Percentiles rank a stretch among this genome's conserved stretches.
Conservation (phyloP, 2,329 filamentous ascomycete genomes). For the Sclerotinia trifoliorum region DNA sequence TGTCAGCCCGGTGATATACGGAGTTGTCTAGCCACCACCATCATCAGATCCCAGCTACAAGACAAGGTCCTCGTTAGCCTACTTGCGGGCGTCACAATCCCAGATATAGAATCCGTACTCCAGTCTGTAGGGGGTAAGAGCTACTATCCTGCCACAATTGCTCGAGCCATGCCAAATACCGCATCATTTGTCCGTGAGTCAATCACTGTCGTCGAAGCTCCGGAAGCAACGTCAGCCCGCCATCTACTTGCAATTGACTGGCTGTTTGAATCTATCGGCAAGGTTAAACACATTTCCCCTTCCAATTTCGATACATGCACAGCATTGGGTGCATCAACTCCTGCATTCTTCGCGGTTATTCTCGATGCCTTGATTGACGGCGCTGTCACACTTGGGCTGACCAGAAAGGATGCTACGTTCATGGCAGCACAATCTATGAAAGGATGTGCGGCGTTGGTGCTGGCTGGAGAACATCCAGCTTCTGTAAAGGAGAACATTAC, state of each 20-base stretch:
- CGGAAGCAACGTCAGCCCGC: background rate
- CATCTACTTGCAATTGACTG: constrained; percentile 10
- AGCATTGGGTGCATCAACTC: constrained; percentile 38
- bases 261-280: constrained; percentile 16
- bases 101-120: constrained; percentile 13
- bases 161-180: constrained; percentile 17
- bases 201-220: constrained; percentile 11
- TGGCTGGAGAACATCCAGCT: constrained; percentile 52
- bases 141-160: constrained; percentile 9
- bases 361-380: constrained; percentile 23
- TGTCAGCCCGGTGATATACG: constrained; percentile 72
- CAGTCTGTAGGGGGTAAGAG: constrained; percentile 13
- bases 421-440: constrained; percentile 47
- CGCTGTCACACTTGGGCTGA: constrained; percentile 44
- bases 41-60: constrained; percentile 35
- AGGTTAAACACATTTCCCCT: constrained; percentile 9
- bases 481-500: constrained; percentile 49
- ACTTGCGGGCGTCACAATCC: constrained; percentile 17
- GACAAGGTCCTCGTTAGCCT: constrained; percentile 15
- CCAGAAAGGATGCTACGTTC: constrained; percentile 56
- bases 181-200: constrained; percentile 17
- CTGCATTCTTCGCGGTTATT: constrained; percentile 20
- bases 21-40: constrained; percentile 49
- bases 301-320: constrained; percentile 36
- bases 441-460: constrained; percentile 47